phyloP scores from a whole-genome alignment of 768 basidiomycete genomes.

The Suillus subluteus region DNA sequence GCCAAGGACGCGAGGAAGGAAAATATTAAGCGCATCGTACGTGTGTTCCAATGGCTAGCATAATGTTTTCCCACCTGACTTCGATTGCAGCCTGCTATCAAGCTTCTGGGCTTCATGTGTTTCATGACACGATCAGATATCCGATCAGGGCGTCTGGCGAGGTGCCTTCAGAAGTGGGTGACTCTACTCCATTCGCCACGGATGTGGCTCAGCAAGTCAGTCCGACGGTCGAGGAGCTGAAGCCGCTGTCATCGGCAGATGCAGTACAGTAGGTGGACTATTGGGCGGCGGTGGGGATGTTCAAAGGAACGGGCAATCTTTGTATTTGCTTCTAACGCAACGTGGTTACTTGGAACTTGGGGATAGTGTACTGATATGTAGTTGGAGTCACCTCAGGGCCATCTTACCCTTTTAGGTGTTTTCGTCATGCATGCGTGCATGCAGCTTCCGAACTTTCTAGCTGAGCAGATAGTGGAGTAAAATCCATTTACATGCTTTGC shows the following conservation, averaged over 20 bases:
- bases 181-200: conserved; percentile 26
- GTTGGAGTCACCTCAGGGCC: background rate
- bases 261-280: conserved; percentile 42
- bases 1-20: conserved; percentile 22
- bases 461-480: conserved; percentile 2
- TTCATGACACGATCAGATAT: conserved; percentile 23
- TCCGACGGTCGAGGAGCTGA: conserved; percentile 34
- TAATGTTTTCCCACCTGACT: conserved; percentile 33
- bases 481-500: background rate
- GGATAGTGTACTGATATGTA: background rate
- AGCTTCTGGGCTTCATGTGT: conserved; percentile 34
- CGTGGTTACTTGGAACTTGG: conserved; percentile 1
- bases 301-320: conserved; percentile 5
- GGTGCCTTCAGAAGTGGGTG: conserved; percentile 9
- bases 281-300: conserved; percentile 36
- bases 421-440: background rate
- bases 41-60: conserved; percentile 48
- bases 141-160: background rate
- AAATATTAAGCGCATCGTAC: conserved; percentile 32
- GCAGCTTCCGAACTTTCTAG: background rate
- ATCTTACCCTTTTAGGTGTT: conserved; percentile 1
- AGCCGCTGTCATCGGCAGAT: conserved; percentile 29
- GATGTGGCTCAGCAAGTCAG: conserved; percentile 36
- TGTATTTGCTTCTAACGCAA: conserved; percentile 4
- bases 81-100: conserved; percentile 36